Percentiles rank a stretch among this genome's conserved stretches.
These are phyloP conservation scores for Blastomyces parvus DNA, from an alignment of 2,329 filamentous ascomycete genomes.

Conservation along the genomic window DNA sequence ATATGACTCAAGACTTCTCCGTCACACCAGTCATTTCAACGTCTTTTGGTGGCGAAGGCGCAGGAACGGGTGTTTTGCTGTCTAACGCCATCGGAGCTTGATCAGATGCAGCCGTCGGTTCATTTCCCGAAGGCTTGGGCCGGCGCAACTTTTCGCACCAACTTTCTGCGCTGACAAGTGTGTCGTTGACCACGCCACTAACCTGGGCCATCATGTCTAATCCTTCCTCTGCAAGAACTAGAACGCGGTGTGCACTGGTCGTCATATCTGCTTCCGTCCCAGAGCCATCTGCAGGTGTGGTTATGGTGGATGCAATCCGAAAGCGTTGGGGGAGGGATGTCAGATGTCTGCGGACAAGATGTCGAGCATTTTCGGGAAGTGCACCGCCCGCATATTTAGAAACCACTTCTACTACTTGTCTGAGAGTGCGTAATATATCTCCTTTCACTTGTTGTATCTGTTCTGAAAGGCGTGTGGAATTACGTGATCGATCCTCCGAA, in stretches of 20 bases:
- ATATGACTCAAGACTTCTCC: conserved; percentile 22
- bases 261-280: conserved; percentile 38
- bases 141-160: conserved; percentile 75
- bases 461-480: conserved; percentile 41
- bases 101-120: neutral
- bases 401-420: conserved; percentile 72
- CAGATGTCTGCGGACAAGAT: conserved; percentile 73
- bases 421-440: conserved; percentile 68
- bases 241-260: conserved; percentile 59
- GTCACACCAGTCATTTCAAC: conserved; percentile 29
- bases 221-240: conserved; percentile 80
- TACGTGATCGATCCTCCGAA: conserved; percentile 20
- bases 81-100: conserved; percentile 10
- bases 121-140: conserved; percentile 21
- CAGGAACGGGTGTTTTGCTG: conserved; percentile 16
- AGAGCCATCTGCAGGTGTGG: conserved; percentile 26
- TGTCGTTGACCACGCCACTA: conserved; percentile 76
- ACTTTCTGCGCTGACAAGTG: conserved; percentile 78
- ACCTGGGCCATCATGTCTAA: conserved; percentile 93
- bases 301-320: conserved; percentile 55
- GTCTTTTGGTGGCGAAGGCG: conserved; percentile 21
- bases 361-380: conserved; percentile 75
- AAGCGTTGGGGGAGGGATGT: conserved; percentile 78
- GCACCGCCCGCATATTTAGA: conserved; percentile 87
- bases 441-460: conserved; percentile 56